phyloP scores from a whole-genome alignment of 2,329 filamentous ascomycete genomes.

The Ceratocystis ficicola region DNA sequence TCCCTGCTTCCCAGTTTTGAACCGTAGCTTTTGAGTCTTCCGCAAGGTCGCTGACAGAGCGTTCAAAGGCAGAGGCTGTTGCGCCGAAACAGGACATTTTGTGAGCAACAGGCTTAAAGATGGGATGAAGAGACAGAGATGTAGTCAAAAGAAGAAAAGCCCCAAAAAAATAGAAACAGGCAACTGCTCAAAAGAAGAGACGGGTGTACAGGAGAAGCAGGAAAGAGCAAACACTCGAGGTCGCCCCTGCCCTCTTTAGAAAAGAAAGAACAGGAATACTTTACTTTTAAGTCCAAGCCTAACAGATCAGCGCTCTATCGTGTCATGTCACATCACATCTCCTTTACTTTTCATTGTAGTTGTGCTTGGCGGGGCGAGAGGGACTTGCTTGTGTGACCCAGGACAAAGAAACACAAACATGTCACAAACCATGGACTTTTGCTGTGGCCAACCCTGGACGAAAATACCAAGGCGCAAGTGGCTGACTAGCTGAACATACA shows the following conservation, averaged over 20 bases:
- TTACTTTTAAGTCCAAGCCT: not conserved
- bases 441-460: too few species aligned
- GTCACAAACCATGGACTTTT: too few species aligned
- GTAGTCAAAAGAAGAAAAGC: not conserved
- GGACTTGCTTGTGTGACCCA: conserved; percentile 1
- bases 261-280: not conserved
- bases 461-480: not conserved
- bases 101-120: not conserved
- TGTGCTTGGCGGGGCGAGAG: not conserved
- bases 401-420: not conserved
- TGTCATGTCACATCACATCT: not conserved
- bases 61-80: not conserved
- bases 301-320: not conserved
- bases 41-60: not conserved
- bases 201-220: not conserved
- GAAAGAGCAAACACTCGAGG: conserved; percentile 3
- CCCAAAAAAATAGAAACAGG: not conserved
- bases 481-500: not conserved
- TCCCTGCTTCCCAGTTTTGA: not conserved
- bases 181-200: conserved; percentile 1
- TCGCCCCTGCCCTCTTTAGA: not conserved
- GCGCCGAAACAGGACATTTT: not conserved
- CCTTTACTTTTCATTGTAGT: not conserved
- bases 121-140: not conserved
- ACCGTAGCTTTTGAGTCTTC: not conserved